Evolutionary conservation across 192 early-diverging fungal genomes (phyloP).

Genomic region (Fimicolochytrium jonesii): DNA sequence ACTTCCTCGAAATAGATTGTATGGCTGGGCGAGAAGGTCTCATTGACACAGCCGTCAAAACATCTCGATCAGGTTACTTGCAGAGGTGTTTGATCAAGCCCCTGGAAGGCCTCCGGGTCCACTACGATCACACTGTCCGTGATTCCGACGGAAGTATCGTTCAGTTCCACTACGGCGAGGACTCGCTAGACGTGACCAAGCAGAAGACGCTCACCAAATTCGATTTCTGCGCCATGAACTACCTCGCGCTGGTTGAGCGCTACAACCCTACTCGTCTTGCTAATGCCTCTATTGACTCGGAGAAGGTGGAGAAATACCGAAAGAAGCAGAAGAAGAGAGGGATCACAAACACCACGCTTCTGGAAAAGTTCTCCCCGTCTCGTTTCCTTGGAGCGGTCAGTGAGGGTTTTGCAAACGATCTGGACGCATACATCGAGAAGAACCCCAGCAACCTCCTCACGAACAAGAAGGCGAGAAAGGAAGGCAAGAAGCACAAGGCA

Average conservation of each 20-base stretch:
- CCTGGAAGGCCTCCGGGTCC: slow-evolving; percentile 88
- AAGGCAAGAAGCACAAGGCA: slow-evolving; percentile 8
- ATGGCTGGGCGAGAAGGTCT: slow-evolving; percentile 99
- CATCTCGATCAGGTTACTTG: slow-evolving; percentile 95
- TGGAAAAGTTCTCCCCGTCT: slow-evolving; percentile 76
- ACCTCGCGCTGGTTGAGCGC: slow-evolving; percentile 71
- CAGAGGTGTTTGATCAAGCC: slow-evolving; percentile 99
- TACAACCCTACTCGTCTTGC: slow-evolving; percentile 70
- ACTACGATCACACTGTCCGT: slow-evolving; percentile 97
- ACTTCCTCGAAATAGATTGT: no score
- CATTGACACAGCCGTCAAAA: slow-evolving; percentile 99
- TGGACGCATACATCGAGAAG: slow-evolving; percentile 67
- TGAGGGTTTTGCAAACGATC: slow-evolving; percentile 72
- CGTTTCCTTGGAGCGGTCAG: slow-evolving; percentile 84
- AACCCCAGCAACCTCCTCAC: slow-evolving; percentile 66
- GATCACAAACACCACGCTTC: slow-evolving; percentile 44
- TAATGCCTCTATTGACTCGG: slow-evolving; percentile 58
- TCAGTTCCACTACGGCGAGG: slow-evolving; percentile 99
- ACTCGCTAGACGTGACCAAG: slow-evolving; percentile 93
- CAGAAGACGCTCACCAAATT: slow-evolving; percentile 86
- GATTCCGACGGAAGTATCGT: slow-evolving; percentile 91
- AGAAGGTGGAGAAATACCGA: slow-evolving; percentile 66
- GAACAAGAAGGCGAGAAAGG: slow-evolving; percentile 16
- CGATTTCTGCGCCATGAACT: slow-evolving; percentile 92
- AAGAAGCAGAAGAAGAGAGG: slow-evolving; percentile 77